Conservation (phyloP, 495 filamentous ascomycete genomes). For the Trichoderma reesei region DNA sequence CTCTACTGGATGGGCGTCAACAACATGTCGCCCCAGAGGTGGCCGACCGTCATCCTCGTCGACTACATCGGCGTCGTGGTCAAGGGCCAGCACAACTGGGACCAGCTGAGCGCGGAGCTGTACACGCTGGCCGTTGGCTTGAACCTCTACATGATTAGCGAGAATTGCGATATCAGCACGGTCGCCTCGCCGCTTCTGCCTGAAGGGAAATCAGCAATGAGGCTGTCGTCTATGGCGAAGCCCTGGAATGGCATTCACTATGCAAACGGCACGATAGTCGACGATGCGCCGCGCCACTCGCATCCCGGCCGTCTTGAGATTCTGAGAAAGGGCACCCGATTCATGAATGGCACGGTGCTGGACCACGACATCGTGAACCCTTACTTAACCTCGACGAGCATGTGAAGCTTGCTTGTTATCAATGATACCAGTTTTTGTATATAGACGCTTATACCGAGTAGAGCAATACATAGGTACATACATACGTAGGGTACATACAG, state of each 20-base stretch:
- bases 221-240: neutral
- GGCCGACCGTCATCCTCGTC: slow-evolving; percentile 18
- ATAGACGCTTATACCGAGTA: neutral
- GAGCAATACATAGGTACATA: too few relatives aligned
- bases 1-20: slow-evolving; percentile 20
- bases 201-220: neutral
- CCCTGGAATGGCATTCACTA: slow-evolving; percentile 17
- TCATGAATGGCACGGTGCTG: neutral
- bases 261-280: slow-evolving; percentile 15
- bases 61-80: slow-evolving; percentile 20
- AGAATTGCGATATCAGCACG: slow-evolving; percentile 19
- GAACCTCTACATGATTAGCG: slow-evolving; percentile 19
- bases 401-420: neutral
- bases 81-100: slow-evolving; percentile 15
- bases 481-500: too few relatives aligned
- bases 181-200: slow-evolving; percentile 2
- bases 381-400: neutral
- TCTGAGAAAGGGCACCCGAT: neutral
- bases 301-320: neutral
- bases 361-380: neutral
- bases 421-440: neutral
- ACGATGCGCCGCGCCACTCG: slow-evolving; percentile 9
- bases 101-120: slow-evolving; percentile 19
- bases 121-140: slow-evolving; percentile 18
- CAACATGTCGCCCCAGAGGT: slow-evolving; percentile 18